These are phyloP conservation scores for Trichoderma brevicompactum DNA, from an alignment of 2,329 filamentous ascomycete species.

Conservation along the genomic window DNA sequence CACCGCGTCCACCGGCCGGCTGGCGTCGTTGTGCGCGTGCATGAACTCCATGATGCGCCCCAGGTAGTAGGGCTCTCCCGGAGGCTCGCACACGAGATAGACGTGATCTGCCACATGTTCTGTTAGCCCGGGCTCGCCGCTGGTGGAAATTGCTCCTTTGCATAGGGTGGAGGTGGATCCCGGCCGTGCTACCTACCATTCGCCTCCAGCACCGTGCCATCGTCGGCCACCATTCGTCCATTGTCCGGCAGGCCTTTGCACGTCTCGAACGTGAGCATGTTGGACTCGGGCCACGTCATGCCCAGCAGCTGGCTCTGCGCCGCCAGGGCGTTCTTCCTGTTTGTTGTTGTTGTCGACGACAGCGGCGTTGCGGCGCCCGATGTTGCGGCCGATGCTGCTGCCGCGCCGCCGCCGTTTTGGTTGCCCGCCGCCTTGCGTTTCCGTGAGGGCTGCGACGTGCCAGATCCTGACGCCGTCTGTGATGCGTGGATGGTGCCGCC, in stretches of 20 bases:
- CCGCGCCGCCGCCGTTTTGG: conserved; percentile 29
- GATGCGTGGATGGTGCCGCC: conserved; percentile 37
- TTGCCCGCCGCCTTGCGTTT: conserved; percentile 77
- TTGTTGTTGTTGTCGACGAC: conserved; percentile 27
- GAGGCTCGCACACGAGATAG: conserved; percentile 95
- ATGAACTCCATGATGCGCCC: conserved; percentile 98
- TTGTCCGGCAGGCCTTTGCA: conserved; percentile 70
- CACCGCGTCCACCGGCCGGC: conserved; percentile 78
- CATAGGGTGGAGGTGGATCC: conserved; percentile 29
- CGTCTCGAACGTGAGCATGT: conserved; percentile 86
- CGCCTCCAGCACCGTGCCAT: conserved; percentile 79
- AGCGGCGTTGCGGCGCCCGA: conserved; percentile 29
- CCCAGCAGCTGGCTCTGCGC: conserved; percentile 43
- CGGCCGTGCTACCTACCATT: conserved; percentile 80
- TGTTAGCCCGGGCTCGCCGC: conserved; percentile 39
- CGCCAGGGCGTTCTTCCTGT: conserved; percentile 37
- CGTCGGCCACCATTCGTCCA: conserved; percentile 83
- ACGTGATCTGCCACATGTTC: conserved; percentile 66
- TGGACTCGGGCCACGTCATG: conserved; percentile 65
- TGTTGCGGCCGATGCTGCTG: conserved; percentile 33
- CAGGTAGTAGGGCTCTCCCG: conserved; percentile 96
- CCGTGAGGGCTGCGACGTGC: conserved; percentile 61
- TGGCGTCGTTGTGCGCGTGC: conserved; percentile 74
- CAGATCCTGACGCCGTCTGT: conserved; percentile 56
- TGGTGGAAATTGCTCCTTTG: conserved; percentile 28